These are phyloP conservation scores for Quercus wislizeni DNA, from an alignment of 306 rosid species.

Conservation along the genomic window DNA sequence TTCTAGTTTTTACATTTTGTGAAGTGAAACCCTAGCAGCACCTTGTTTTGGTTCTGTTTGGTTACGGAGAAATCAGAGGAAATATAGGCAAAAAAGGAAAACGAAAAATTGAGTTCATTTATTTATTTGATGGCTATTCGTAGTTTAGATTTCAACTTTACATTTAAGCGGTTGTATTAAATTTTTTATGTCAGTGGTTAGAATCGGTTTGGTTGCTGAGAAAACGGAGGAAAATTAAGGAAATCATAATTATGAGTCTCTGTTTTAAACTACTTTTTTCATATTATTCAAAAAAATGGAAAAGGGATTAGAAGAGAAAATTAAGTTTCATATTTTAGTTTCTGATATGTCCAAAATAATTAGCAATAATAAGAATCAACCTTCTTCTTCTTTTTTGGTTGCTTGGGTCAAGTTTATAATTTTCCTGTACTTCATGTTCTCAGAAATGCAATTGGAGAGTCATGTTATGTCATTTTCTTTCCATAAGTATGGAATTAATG, in stretches of 20 bases:
- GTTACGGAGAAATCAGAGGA: background rate
- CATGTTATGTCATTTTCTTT: background rate
- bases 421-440: background rate
- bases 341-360: background rate
- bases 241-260: background rate
- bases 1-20: background rate
- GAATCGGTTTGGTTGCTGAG: constrained; percentile 6
- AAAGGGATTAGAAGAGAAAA: background rate
- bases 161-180: background rate
- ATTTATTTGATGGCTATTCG: background rate
- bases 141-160: background rate
- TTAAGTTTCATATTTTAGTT: background rate
- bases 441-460: background rate
- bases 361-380: background rate
- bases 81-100: background rate
- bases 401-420: background rate
- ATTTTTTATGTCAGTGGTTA: background rate
- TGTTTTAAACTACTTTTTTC: background rate
- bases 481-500: background rate
- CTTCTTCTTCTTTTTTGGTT: background rate
- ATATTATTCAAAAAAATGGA: background rate
- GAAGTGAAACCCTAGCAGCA: background rate
- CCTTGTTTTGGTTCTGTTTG: background rate
- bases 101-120: background rate
- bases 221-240: background rate